phyloP scores from a whole-genome alignment of 192 early-diverging fungal genomes.

The Bifiguratus adelaidae region DNA sequence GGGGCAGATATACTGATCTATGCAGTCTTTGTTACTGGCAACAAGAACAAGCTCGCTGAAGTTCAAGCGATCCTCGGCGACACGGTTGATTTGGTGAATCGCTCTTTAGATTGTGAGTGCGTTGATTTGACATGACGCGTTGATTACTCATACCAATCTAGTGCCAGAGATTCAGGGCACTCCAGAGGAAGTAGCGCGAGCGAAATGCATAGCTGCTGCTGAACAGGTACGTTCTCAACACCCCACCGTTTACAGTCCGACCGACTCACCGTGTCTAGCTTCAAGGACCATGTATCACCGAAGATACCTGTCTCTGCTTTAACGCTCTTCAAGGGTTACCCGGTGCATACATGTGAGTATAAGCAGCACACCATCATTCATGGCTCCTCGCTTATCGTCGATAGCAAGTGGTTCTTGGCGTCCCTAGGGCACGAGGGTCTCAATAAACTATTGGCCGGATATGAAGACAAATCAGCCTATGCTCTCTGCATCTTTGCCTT shows the following conservation, averaged over 20 bases:
- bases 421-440: constrained; percentile 71
- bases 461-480: constrained; percentile 80
- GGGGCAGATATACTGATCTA: no score
- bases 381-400: no score
- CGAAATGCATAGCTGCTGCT: constrained; percentile 75
- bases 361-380: neutral
- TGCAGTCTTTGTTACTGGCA: constrained; percentile 85
- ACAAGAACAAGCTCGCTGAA: constrained; percentile 91
- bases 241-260: neutral
- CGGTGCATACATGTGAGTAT: constrained; percentile 69
- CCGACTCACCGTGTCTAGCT: constrained; percentile 21
- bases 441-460: constrained; percentile 75
- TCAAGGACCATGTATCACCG: constrained; percentile 71
- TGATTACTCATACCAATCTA: constrained; percentile 3
- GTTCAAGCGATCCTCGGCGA: constrained; percentile 69
- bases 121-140: neutral
- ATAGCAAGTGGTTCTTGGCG: constrained; percentile 92
- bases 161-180: constrained; percentile 93
- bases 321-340: constrained; percentile 88
- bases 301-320: constrained; percentile 93
- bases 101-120: constrained; percentile 57
- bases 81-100: constrained; percentile 52
- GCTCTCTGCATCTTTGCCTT: constrained; percentile 91
- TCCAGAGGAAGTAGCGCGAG: constrained; percentile 58
- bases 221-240: constrained; percentile 22